Evolutionary conservation across 805 yeast species (phyloP).

Genomic region (Tetrapisispora arboricola): DNA sequence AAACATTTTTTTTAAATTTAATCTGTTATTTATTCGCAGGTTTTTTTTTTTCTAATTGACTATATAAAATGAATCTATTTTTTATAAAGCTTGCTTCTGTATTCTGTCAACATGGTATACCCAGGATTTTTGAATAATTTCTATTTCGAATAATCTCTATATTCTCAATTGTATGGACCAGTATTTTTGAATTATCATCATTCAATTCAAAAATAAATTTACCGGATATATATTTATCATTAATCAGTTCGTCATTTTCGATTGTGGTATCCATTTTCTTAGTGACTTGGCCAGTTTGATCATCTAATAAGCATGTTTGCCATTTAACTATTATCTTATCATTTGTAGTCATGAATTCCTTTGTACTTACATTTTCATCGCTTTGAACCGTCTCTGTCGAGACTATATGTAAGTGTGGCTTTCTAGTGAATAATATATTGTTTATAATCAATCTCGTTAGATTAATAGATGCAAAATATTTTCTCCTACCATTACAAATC

Average conservation of each 20-base stretch:
- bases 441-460: conserved; percentile 45
- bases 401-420: conserved; percentile 41
- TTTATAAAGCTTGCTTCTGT: too few species aligned
- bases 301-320: conserved; percentile 17
- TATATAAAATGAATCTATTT: too few species aligned
- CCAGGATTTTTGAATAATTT: conserved; percentile 15
- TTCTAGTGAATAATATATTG: conserved; percentile 45
- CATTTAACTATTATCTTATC: conserved; percentile 22
- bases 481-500: conserved; percentile 39
- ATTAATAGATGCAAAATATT: conserved; percentile 48
- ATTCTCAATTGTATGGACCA: conserved; percentile 59
- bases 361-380: background rate
- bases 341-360: conserved; percentile 11
- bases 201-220: conserved; percentile 57
- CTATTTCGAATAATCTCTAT: conserved; percentile 45
- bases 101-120: background rate
- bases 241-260: conserved; percentile 1
- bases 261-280: too few species aligned
- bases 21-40: background rate
- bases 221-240: conserved; percentile 30
- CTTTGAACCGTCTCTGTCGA: conserved; percentile 23
- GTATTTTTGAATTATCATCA: conserved; percentile 41
- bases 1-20: too few species aligned
- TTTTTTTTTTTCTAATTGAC: too few species aligned
- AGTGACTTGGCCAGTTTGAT: conserved; percentile 1